Evolutionary conservation across 78 protist species (phyloP).

Genomic region (Dictyostelium intermedium): DNA sequence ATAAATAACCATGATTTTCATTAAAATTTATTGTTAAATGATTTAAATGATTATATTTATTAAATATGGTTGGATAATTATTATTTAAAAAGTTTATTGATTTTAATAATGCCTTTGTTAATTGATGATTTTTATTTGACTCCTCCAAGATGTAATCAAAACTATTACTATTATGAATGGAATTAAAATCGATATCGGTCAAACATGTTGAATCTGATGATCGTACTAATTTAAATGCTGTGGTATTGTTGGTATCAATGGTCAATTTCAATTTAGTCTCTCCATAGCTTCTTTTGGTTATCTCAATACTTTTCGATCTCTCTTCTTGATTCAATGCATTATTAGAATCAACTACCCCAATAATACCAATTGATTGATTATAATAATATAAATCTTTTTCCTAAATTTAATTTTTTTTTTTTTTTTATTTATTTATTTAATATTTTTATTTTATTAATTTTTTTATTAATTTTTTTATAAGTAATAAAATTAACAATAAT

Average conservation of each 20-base stretch:
- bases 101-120: neutral
- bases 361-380: neutral
- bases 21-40: neutral
- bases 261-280: neutral
- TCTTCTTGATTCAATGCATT: neutral
- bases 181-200: neutral
- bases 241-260: neutral
- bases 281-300: neutral
- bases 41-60: neutral
- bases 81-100: neutral
- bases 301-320: neutral
- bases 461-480: neutral
- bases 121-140: neutral
- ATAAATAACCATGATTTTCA: conserved; percentile 11
- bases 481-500: no score
- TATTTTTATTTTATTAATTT: neutral
- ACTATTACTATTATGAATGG: neutral
- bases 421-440: neutral
- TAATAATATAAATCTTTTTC: neutral
- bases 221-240: neutral
- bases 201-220: neutral
- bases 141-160: neutral
- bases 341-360: neutral
- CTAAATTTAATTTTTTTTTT: neutral
- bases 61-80: neutral